Base-by-base conservation (phyloP, 495 filamentous ascomycete genomes). In the Peziza echinospora region DNA sequence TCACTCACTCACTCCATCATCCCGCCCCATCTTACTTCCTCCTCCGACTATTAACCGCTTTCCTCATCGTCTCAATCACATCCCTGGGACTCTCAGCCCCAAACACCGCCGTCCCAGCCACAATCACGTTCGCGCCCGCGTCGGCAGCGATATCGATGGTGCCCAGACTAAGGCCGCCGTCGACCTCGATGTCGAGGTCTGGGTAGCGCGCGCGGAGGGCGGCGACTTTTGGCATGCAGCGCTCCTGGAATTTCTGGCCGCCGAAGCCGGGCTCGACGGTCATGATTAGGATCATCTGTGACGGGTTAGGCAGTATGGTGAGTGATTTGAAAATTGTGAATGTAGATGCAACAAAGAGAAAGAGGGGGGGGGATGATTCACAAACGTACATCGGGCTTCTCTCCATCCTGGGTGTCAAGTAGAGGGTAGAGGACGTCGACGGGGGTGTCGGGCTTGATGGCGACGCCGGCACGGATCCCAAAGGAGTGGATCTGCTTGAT, bases 221-320 rank as follows among this genome's bases (percentile, higher is more conserved):
- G 44, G 73, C 60, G 25, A 97, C 91, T 64, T 97, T 97, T 52
- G 89, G 91, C 53, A 97, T 71, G 62, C 91, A 82, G 4, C 78
- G 81, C 5, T 84, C 78, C 80, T 94, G 93, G 73, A 97, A 97
- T 60, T 91, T 93, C 63, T 97, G 91, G 10, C 89, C 89, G 49
- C 89, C 91, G 63, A 96, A 97, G 45, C 89, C 89, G 17, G 89
- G 89, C 63, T 97, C 76, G 17, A 97, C 89, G 7, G 89, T 97
- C 89, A 97, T 97, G 30, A 97, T 77, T 8, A 97, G 77, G 22
- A 91, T 84, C 91, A 97, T 96, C 89, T 97, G 41, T 24, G n/a
- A 5, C n/a, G 30, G 5, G 24, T 53, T 40, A 51, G 46, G 41
- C 25, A 37, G 49, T 46, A 17, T 39, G 24, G 21, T 39, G 16